A percentile compares a stretch with the other conserved stretches of the same genome.
Evolutionary conservation across 2,329 filamentous ascomycete genomes (phyloP).

Genomic region (Beauveria sp.): DNA sequence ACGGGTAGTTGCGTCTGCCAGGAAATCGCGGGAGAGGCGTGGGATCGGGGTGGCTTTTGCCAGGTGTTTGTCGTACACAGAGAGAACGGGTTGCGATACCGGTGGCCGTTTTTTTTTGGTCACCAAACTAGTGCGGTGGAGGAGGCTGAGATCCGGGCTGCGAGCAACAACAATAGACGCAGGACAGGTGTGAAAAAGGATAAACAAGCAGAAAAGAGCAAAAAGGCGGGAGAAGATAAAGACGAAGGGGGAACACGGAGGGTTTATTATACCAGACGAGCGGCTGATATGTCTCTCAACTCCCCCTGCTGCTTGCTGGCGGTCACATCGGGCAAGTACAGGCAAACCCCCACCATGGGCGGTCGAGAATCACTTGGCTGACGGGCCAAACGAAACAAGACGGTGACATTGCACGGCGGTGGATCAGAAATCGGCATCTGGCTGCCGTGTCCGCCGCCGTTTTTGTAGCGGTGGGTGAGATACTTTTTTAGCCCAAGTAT

Average conservation of each 20-base stretch:
- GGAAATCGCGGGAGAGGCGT: not conserved
- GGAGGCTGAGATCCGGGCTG: not conserved
- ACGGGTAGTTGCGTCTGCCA: not conserved
- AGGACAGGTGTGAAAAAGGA: not conserved
- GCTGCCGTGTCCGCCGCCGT: not conserved
- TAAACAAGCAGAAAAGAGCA: too few species aligned
- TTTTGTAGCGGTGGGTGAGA: not conserved
- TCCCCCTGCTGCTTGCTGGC: not conserved
- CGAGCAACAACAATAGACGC: not conserved
- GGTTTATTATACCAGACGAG: constrained; percentile 1
- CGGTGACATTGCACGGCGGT: not conserved
- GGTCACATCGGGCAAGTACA: not conserved
- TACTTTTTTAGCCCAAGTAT: not conserved
- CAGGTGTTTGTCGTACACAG: not conserved
- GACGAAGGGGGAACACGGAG: not conserved
- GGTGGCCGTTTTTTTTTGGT: not conserved
- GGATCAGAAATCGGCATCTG: constrained; percentile 4
- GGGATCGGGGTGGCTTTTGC: not conserved
- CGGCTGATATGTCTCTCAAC: not conserved
- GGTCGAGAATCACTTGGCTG: constrained; percentile 2
- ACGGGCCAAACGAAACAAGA: not conserved
- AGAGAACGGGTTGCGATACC: not conserved
- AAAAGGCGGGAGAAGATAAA: not conserved
- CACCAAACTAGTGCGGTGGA: not conserved
- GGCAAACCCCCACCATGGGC: not conserved